phyloP scores from a whole-genome alignment of 139 green algal genomes.

The Microglena sp. region DNA sequence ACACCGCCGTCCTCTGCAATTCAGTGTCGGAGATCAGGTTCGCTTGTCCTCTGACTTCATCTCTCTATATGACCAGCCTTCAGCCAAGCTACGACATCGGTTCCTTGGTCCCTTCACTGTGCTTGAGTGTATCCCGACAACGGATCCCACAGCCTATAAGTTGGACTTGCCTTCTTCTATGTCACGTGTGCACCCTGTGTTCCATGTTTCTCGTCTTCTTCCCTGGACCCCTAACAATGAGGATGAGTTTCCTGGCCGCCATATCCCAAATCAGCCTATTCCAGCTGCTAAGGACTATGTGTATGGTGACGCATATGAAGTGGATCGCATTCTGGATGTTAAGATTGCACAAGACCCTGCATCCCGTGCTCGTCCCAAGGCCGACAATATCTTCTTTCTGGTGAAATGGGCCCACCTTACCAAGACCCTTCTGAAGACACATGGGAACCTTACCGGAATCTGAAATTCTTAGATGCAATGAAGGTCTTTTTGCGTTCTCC shows the following conservation, averaged over 20 bases:
- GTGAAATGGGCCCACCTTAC: slow-evolving; percentile 5
- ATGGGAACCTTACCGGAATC: no score
- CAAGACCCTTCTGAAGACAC: no score
- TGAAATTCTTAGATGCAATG: no score
- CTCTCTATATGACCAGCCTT: slow-evolving; percentile 7
- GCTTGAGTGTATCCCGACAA: no score
- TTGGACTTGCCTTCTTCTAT: slow-evolving; percentile 9
- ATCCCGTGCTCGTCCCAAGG: background rate
- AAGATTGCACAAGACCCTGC: background rate
- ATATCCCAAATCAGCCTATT: background rate
- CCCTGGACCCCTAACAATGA: slow-evolving; percentile 3
- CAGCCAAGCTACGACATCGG: slow-evolving; percentile 5
- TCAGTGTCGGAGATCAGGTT: slow-evolving; percentile 13
- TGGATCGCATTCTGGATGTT: slow-evolving; percentile 4
- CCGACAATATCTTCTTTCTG: background rate
- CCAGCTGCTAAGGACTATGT: background rate
- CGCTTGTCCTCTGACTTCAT: slow-evolving; percentile 15
- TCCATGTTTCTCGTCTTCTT: slow-evolving; percentile 14
- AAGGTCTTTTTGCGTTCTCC: no score
- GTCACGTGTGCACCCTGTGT: slow-evolving; percentile 8
- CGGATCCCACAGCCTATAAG: slow-evolving; percentile 11
- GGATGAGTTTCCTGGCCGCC: slow-evolving; percentile 3
- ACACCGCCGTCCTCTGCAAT: slow-evolving; percentile 10
- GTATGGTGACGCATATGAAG: background rate
- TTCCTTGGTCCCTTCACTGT: slow-evolving; percentile 17